phyloP scores from a whole-genome alignment of 345 rosid species.

The Eucalyptus rudis region DNA sequence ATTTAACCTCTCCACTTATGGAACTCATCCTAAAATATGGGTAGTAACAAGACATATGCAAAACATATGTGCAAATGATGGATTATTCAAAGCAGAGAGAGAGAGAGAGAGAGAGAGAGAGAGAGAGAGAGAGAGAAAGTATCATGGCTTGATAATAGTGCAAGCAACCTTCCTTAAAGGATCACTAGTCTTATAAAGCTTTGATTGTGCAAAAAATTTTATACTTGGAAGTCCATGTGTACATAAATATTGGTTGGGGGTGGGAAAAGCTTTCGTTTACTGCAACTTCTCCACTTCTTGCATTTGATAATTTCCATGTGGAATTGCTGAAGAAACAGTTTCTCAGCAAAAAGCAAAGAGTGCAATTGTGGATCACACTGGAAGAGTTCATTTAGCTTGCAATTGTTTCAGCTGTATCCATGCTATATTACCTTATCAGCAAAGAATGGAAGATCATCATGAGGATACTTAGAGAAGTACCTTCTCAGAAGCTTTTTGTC shows the following conservation, averaged over 20 bases:
- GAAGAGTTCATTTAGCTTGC: neutral
- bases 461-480: constrained; percentile 46
- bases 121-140: neutral
- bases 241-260: neutral
- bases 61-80: neutral
- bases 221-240: neutral
- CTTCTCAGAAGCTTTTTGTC: constrained; percentile 43
- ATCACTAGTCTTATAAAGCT: neutral
- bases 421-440: constrained; percentile 42
- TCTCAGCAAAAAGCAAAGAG: neutral
- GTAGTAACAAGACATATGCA: neutral
- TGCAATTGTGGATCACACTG: neutral
- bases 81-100: neutral
- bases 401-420: neutral
- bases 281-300: neutral
- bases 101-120: neutral
- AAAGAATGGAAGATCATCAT: constrained; percentile 52
- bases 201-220: neutral
- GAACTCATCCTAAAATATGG: neutral
- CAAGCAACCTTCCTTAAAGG: neutral
- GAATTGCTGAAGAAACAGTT: neutral
- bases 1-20: neutral
- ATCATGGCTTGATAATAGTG: neutral
- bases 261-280: neutral
- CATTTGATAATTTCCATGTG: neutral